Base-by-base conservation (phyloP, 1,284 basidiomycete species). In the Sporisorium iseilematis-ciliati region DNA sequence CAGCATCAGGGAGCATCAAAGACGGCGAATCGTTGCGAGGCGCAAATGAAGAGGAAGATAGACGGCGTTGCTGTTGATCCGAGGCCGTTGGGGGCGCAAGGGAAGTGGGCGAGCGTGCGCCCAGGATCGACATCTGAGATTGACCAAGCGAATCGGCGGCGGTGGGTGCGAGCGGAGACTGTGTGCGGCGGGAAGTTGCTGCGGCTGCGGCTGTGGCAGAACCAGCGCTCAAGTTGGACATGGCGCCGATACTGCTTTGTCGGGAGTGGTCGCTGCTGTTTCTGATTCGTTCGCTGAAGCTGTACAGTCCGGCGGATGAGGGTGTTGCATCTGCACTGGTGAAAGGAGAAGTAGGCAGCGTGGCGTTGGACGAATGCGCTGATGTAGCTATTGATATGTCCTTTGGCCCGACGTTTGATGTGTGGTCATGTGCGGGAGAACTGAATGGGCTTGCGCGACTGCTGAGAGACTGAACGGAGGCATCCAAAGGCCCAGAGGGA, bases 361-460 rank as follows among this genome's bases (percentile, higher is more conserved):
- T 41, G n/a, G 56, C 12, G 7, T 16, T 10, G 33, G 35, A 53
- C n/a, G 41, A 10, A 16, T 59, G 35, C 38, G n/a, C 29, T 20
- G 52, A 20, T 8, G 60, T 35, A 6, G 35, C 14, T 38, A 45
- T 18, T 33, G 43, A 35, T 7, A 57, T 35, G 45, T 29, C 42
- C 25, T 68, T 68, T 40, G 54, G 31, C 18, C 31, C 51, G 12
- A 43, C 21, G 11, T 35, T 12, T 4, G 59, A 16, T 10, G 51
- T 18, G 8, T 46, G 62, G 23, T 61, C 58, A n/a, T 65, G 53
- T 14, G 43, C 58, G 26, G 68, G 65, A 18, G 68, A 71, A n/a
- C 62, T 31, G 40, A 71, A 65, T n/a, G 68, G 65, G 50, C 57
- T 64, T n/a, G 68, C 54, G 12, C 63, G 62, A 33, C 68, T 71